Percentiles rank a stretch among this genome's conserved stretches.
phyloP scores from a whole-genome alignment of 2,329 filamentous ascomycete species.

The Nemania sp. region DNA sequence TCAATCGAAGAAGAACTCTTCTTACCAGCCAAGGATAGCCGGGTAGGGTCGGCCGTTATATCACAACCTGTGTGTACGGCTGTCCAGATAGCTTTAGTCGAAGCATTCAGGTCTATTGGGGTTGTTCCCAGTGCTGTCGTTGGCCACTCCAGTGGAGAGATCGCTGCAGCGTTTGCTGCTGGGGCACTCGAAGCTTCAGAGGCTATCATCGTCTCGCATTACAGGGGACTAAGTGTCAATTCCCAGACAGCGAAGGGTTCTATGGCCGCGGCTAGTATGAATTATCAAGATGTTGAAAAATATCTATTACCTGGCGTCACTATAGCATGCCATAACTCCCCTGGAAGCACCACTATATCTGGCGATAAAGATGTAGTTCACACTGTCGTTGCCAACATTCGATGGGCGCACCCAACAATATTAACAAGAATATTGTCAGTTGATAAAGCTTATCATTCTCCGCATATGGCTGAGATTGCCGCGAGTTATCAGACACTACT shows the following conservation, averaged over 20 bases:
- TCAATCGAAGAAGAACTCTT: constrained; percentile 1
- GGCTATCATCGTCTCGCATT: constrained; percentile 43
- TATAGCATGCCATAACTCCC: constrained; percentile 40
- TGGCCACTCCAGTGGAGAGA: constrained; percentile 12
- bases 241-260: constrained; percentile 22
- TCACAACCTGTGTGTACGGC: constrained; percentile 5
- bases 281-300: constrained; percentile 23
- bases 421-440: neutral
- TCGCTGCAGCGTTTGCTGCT: constrained; percentile 9
- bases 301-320: constrained; percentile 30
- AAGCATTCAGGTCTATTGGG: neutral
- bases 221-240: constrained; percentile 25
- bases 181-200: constrained; percentile 41
- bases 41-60: constrained; percentile 5
- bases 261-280: constrained; percentile 40
- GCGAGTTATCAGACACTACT: neutral
- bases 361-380: constrained; percentile 5
- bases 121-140: neutral
- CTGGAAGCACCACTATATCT: constrained; percentile 9
- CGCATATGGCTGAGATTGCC: neutral
- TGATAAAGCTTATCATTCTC: constrained; percentile 12
- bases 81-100: constrained; percentile 1
- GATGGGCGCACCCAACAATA: neutral
- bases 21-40: neutral
- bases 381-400: neutral